Evolutionary conservation across 352 stramenopile genomes (phyloP).

Genomic region (Phytopythium ostracodes): DNA sequence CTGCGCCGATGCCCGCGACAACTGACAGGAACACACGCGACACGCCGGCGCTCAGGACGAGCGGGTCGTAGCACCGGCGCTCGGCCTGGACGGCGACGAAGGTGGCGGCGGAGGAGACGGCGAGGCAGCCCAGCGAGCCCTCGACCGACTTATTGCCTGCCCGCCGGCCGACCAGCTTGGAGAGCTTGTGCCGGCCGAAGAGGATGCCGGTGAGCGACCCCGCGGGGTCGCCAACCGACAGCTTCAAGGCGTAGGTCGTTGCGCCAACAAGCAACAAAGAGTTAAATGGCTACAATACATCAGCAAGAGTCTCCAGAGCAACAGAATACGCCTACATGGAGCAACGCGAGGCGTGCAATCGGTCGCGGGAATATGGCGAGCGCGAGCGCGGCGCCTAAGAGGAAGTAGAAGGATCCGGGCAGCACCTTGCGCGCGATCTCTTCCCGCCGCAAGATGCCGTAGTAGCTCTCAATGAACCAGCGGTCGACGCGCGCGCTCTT

Average conservation of each 20-base stretch:
- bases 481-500: slow-evolving; percentile 22
- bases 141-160: slow-evolving; percentile 39
- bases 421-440: slow-evolving; percentile 33
- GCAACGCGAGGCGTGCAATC: slow-evolving; percentile 43
- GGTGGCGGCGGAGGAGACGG: slow-evolving; percentile 18
- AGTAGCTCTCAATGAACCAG: slow-evolving; percentile 36
- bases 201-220: slow-evolving; percentile 44
- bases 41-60: neutral
- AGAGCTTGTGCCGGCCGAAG: slow-evolving; percentile 31
- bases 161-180: slow-evolving; percentile 14
- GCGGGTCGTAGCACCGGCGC: slow-evolving; percentile 18
- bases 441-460: slow-evolving; percentile 37
- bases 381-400: slow-evolving; percentile 42
- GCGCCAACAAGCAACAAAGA: too few relatives aligned
- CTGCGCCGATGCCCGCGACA: slow-evolving; percentile 27
- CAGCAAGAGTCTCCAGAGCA: neutral
- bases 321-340: slow-evolving; percentile 31
- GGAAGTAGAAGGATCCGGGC: slow-evolving; percentile 56
- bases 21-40: slow-evolving; percentile 10
- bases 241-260: slow-evolving; percentile 13
- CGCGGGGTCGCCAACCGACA: slow-evolving; percentile 47
- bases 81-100: slow-evolving; percentile 20
- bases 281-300: too few relatives aligned
- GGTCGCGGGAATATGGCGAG: slow-evolving; percentile 30
- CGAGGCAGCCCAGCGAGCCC: slow-evolving; percentile 38